Evolutionary conservation across 2,329 filamentous ascomycete species (phyloP).

Genomic region (Cercospora citrullina): DNA sequence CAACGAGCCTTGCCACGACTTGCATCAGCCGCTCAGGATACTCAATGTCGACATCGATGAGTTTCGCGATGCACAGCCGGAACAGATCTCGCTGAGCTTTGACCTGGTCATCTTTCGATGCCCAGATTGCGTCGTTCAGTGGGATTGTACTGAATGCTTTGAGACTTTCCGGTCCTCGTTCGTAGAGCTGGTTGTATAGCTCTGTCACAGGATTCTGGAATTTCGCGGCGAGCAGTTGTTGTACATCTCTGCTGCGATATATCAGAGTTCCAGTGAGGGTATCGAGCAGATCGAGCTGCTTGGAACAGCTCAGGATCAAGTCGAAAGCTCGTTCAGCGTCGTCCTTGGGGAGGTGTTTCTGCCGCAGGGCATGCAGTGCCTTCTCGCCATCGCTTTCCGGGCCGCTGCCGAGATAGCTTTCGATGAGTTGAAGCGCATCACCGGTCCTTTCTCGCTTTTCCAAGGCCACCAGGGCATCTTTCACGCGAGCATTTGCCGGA

Average conservation of each 20-base stretch:
- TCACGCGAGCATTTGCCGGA: constrained; percentile 44
- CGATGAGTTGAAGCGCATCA: constrained; percentile 26
- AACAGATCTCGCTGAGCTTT: constrained; percentile 60
- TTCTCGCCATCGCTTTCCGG: constrained; percentile 46
- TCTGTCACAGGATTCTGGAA: constrained; percentile 44
- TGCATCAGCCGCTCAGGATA: constrained; percentile 62
- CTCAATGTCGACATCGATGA: constrained; percentile 89
- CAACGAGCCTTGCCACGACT: constrained; percentile 59
- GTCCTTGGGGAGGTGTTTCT: constrained; percentile 39
- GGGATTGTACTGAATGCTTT: constrained; percentile 46
- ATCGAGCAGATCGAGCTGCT: constrained; percentile 38
- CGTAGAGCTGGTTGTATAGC: constrained; percentile 47
- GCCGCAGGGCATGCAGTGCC: constrained; percentile 36
- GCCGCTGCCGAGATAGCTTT: constrained; percentile 30
- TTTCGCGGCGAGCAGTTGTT: constrained; percentile 42
- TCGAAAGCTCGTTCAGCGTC: constrained; percentile 45
- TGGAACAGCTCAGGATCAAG: constrained; percentile 45
- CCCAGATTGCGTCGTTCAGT: constrained; percentile 47
- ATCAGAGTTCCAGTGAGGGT: constrained; percentile 41
- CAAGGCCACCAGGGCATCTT: constrained; percentile 44
- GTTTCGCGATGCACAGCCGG: constrained; percentile 76
- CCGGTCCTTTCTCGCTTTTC: constrained; percentile 35
- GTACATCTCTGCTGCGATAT: constrained; percentile 38
- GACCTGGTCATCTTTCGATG: constrained; percentile 46
- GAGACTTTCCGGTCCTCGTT: constrained; percentile 49